Evolutionary conservation across 768 basidiomycete species (phyloP), one percentile per base, ranked within the genome.

Genomic region (Inosperma sp.): DNA sequence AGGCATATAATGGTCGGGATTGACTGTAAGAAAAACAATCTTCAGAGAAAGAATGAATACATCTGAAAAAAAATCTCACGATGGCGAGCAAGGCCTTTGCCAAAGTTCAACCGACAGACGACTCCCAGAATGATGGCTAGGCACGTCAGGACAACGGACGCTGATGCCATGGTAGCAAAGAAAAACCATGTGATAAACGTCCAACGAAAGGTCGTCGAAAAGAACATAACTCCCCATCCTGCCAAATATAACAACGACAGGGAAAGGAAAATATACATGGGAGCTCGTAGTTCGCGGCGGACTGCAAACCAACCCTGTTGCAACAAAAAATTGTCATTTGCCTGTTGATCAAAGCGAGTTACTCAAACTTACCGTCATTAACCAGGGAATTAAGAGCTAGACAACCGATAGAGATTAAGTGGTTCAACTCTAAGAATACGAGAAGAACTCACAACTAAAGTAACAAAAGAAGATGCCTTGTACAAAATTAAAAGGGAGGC

Each of bases 171-270:
- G 51, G 84, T 61, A 42, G 78, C 74, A 66, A 90, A 90, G 73
- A 90, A 88, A 4, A 65, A 65, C 88, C 88, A 91, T 10, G 79
- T 79, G 35, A 73, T 65, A 62, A 86, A 88, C 14, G 81, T 83
- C 84, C 85, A 87, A 39, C 83, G 79, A 76, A 90, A 90, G 3
- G 84, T 79, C 6, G 70, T 71, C 22, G 84, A 81, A 46, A 79
- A 69, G 65, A 92, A 88, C 82, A 89, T 85, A 52, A 81, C 64
- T 41, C 82, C 73, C 83, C 83, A 90, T 33, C 80, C 84, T 30
- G 69, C 75, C 16, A 89, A 71, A 63, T 90, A 87, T 16, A 79
- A 63, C 26, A 79, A 52, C 9, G 81, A 81, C 41, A 86, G 56
- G 13, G 71, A 59, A 51, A 92, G 72, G 70, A 92, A 92, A 12